Conservation (phyloP, 306 rosid genomes). For the Begonia fuchsioides region DNA sequence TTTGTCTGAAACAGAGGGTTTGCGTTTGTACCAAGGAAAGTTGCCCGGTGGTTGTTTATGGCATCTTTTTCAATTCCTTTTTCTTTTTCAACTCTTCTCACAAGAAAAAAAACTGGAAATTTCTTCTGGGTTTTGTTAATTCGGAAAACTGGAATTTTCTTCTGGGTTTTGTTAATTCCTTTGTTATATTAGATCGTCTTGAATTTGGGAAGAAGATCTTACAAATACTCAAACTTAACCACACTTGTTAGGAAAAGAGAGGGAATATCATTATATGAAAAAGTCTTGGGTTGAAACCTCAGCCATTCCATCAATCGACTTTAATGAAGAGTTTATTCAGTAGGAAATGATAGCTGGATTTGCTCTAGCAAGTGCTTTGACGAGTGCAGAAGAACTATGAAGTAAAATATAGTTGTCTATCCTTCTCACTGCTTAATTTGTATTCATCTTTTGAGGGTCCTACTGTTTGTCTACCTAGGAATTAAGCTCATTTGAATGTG, state of each 20-base stretch:
- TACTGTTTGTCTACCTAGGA: no score
- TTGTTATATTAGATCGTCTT: constrained; percentile 4
- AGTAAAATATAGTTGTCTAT: constrained; percentile 35
- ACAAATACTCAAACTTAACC: constrained; percentile 3
- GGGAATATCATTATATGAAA: not conserved
- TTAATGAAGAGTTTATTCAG: no score
- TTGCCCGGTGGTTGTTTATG: constrained; percentile 15
- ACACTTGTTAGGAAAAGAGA: not conserved
- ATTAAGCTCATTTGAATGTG: no score
- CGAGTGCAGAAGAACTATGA: constrained; percentile 34
- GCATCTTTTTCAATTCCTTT: constrained; percentile 3
- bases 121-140: no score
- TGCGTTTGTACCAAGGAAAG: constrained; percentile 49
- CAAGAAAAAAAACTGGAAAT: no score
- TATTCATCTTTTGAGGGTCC: constrained; percentile 24
- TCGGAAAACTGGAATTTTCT: constrained; percentile 18
- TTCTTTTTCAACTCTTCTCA: not conserved
- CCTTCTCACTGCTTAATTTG: constrained; percentile 24
- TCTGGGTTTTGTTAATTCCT: constrained; percentile 2
- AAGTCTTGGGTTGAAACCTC: constrained; percentile 10
- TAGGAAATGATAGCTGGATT: constrained; percentile 45
- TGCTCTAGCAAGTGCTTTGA: constrained; percentile 28
- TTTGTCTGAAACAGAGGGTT: constrained; percentile 17
- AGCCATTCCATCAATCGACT: constrained; percentile 10
- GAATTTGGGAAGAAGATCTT: not conserved